These are phyloP conservation scores for Suillus weaverae DNA, from an alignment of 768 basidiomycete genomes.

Conservation along the genomic window DNA sequence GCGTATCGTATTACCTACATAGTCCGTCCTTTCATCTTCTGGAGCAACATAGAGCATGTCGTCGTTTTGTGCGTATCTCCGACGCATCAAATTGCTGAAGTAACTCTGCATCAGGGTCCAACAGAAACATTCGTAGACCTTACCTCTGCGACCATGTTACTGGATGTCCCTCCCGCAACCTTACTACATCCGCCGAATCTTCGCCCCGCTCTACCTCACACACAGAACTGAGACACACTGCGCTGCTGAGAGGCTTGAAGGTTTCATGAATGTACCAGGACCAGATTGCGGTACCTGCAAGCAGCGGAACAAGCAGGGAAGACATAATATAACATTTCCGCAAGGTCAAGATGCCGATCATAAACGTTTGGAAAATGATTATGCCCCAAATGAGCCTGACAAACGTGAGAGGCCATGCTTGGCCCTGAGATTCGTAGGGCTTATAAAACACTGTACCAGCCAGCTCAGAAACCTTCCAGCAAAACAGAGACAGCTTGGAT, in stretches of 20 bases:
- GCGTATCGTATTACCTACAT: constrained; percentile 45
- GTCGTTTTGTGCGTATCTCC: constrained; percentile 90
- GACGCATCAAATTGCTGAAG: constrained; percentile 76
- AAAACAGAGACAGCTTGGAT: neutral
- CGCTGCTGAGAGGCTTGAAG: constrained; percentile 74
- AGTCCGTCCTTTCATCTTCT: constrained; percentile 89
- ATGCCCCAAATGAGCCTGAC: constrained; percentile 90
- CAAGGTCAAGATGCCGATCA: constrained; percentile 92
- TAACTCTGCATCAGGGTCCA: constrained; percentile 7
- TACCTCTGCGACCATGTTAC: constrained; percentile 90
- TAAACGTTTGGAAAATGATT: constrained; percentile 91
- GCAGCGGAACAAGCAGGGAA: constrained; percentile 70
- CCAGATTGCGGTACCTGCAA: constrained; percentile 75
- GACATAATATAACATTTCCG: constrained; percentile 57
- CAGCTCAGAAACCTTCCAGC: neutral
- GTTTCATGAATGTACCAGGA: constrained; percentile 71
- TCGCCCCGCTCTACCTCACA: constrained; percentile 90
- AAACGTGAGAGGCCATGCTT: constrained; percentile 97
- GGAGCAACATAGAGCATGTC: constrained; percentile 95
- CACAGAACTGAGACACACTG: constrained; percentile 82
- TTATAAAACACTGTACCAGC: constrained; percentile 85
- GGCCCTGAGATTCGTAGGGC: constrained; percentile 95
- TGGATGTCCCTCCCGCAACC: constrained; percentile 78
- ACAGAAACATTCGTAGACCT: constrained; percentile 13
- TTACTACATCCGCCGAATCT: constrained; percentile 75